Evolutionary conservation across 352 stramenopile species (phyloP), one percentile per base, ranked within the genome.

Genomic region (Globisporangium barbulae): DNA sequence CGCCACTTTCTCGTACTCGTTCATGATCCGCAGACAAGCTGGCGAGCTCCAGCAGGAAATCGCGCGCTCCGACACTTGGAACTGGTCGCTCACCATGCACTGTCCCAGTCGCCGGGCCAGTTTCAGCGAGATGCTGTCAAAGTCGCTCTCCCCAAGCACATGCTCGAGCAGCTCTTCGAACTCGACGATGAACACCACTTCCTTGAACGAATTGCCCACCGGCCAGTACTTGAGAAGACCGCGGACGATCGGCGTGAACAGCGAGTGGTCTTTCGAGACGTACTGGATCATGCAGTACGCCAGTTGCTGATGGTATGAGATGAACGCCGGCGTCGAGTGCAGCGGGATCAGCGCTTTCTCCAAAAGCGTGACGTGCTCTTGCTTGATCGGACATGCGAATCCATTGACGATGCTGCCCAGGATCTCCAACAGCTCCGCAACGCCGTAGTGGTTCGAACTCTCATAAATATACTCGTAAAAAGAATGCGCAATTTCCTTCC

Each of bases 381-480:
- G 73, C 71, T 96, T 96, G 73, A 96, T 93, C 22, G 88, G 88
- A 52, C 85, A 94, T 7, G 87, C 88, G 73, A 96, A 96, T 54
- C 88, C 88, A 61, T 96, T 96, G 31, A 96, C 87, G 60, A 96
- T 96, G 63, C 85, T 94, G 59, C 88, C 88, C 45, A 96, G 63
- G 39, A 96, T 94, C 69, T 95, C 86, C 49, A 96, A 70, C 53
- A 96, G 70, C 71, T 96, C 88, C 31, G 86, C 86, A 60, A 96
- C 84, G 64, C 88, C 88, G 66, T 94, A 92, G 72, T 96, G 84
- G 61, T 92, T 93, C 72, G 74, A 87, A 33, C 75, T 92, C 81
- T 96, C 88, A 91, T 96, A 96, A 89, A 94, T 93, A 90, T 94
- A 96, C 82, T 92, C 85, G 77, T 93, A 95, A 65, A 96, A 94